A percentile compares a stretch with the other conserved stretches of the same genome.
phyloP scores from a whole-genome alignment of 345 rosid species.

The Leavenworthia alabamica region DNA sequence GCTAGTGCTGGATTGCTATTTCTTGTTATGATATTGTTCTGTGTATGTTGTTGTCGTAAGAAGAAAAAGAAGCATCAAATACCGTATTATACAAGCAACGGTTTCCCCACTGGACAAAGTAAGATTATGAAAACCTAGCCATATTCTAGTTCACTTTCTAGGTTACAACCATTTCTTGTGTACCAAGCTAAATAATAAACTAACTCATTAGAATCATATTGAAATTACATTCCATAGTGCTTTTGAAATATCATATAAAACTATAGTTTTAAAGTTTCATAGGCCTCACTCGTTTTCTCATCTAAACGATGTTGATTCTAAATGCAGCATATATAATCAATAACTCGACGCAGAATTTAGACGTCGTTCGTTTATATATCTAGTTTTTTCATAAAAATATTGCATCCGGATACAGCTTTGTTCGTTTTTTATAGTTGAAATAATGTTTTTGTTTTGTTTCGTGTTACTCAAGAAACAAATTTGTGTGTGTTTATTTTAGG shows the following conservation, averaged over 20 bases:
- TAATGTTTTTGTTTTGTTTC: not conserved
- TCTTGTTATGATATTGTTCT: conserved; percentile 31
- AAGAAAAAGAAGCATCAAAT: conserved; percentile 36
- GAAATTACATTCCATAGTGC: too few species aligned
- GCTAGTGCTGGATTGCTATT: conserved; percentile 43
- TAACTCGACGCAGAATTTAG: too few species aligned
- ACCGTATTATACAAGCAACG: conserved; percentile 25
- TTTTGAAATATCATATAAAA: too few species aligned
- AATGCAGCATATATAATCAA: too few species aligned
- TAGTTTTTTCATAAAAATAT: too few species aligned
- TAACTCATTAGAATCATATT: too few species aligned
- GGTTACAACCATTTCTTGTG: conserved; percentile 1
- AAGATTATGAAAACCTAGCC: not conserved
- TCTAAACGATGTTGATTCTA: too few species aligned
- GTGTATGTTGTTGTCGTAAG: conserved; percentile 43
- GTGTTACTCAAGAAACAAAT: conserved; percentile 13
- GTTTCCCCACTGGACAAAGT: conserved; percentile 14
- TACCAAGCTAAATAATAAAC: not conserved
- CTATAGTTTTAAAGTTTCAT: too few species aligned
- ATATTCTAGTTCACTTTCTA: not conserved
- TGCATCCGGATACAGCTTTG: too few species aligned
- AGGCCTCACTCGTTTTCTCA: too few species aligned
- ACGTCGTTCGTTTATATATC: too few species aligned
- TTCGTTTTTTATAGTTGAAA: too few species aligned
- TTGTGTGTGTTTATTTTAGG: conserved; percentile 4